Evolutionary conservation across 1,139 yeast species (phyloP).

Genomic region (Sugiyamaella neomexicana): DNA sequence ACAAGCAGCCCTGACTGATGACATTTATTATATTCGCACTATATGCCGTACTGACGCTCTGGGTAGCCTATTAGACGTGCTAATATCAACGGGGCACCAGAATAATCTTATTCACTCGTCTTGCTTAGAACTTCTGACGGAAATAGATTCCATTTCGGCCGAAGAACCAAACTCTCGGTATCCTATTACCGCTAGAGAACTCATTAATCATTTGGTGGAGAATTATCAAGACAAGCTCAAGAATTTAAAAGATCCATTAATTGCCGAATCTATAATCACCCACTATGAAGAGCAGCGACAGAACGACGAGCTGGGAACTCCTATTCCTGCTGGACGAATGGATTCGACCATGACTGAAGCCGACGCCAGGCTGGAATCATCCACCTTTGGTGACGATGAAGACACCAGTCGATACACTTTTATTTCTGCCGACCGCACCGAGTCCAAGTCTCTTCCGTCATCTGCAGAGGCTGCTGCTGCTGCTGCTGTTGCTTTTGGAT

Average conservation of each 20-base stretch:
- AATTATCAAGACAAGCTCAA: constrained; percentile 47
- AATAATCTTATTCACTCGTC: constrained; percentile 75
- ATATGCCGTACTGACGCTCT: constrained; percentile 59
- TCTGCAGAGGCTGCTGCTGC: constrained; percentile 19
- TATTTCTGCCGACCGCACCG: neutral
- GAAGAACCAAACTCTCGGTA: constrained; percentile 17
- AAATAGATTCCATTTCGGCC: constrained; percentile 43
- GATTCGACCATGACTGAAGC: constrained; percentile 15
- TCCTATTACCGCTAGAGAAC: constrained; percentile 5
- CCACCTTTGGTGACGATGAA: constrained; percentile 15
- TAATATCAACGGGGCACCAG: constrained; percentile 48
- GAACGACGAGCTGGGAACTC: constrained; percentile 7
- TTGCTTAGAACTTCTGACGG: constrained; percentile 67
- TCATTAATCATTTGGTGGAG: constrained; percentile 49
- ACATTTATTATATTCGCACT: constrained; percentile 56
- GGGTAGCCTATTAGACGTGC: constrained; percentile 51
- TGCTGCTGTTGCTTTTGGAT: constrained; percentile 17
- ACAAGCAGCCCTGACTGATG: constrained; percentile 43
- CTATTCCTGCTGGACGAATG: constrained; percentile 14
- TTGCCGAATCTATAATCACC: constrained; percentile 18
- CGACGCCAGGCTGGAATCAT: constrained; percentile 11
- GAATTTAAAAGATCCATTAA: constrained; percentile 36
- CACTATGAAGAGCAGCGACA: constrained; percentile 14
- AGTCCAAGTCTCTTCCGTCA: no score
- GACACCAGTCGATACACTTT: constrained; percentile 9